phyloP scores from a whole-genome alignment of 1,284 basidiomycete genomes.

The Fomitopsis pinicola region DNA sequence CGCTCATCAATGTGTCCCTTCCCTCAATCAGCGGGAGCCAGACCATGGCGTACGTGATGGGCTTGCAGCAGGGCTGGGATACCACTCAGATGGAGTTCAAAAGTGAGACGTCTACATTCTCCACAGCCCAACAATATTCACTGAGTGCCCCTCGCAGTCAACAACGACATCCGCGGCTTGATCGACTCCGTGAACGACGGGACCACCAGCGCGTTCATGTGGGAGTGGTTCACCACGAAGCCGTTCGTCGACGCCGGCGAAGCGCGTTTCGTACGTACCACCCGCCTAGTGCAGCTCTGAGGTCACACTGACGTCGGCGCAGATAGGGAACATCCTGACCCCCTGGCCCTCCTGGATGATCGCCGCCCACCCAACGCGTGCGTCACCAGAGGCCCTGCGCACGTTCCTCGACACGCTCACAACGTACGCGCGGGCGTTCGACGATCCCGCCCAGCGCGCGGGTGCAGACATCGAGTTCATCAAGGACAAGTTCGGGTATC shows the following conservation, averaged over 20 bases:
- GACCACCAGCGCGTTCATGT: slow-evolving; percentile 81
- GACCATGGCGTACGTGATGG: slow-evolving; percentile 96
- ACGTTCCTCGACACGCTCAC: slow-evolving; percentile 66
- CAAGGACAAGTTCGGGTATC: slow-evolving; percentile 74
- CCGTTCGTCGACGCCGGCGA: slow-evolving; percentile 83
- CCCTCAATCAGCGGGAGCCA: slow-evolving; percentile 63
- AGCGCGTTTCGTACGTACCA: slow-evolving; percentile 67
- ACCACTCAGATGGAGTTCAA: slow-evolving; percentile 72
- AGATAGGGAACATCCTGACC: slow-evolving; percentile 87
- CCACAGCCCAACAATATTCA: too few relatives aligned
- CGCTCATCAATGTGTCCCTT: not conserved
- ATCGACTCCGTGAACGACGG: slow-evolving; percentile 89
- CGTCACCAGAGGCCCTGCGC: slow-evolving; percentile 45
- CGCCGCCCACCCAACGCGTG: slow-evolving; percentile 73
- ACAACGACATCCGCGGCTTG: slow-evolving; percentile 87
- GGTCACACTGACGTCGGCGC: not conserved
- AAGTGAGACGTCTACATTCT: slow-evolving; percentile 30
- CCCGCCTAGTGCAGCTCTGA: not conserved
- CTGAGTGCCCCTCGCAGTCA: slow-evolving; percentile 47
- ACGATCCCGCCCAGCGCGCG: slow-evolving; percentile 58
- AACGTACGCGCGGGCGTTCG: slow-evolving; percentile 63
- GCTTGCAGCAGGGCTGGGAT: slow-evolving; percentile 80
- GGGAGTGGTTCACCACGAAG: slow-evolving; percentile 99
- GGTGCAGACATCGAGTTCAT: slow-evolving; percentile 72
- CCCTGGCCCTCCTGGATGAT: slow-evolving; percentile 98